These are phyloP conservation scores for Chalciporus piperatus DNA, from an alignment of 768 basidiomycete species.

Conservation along the genomic window DNA sequence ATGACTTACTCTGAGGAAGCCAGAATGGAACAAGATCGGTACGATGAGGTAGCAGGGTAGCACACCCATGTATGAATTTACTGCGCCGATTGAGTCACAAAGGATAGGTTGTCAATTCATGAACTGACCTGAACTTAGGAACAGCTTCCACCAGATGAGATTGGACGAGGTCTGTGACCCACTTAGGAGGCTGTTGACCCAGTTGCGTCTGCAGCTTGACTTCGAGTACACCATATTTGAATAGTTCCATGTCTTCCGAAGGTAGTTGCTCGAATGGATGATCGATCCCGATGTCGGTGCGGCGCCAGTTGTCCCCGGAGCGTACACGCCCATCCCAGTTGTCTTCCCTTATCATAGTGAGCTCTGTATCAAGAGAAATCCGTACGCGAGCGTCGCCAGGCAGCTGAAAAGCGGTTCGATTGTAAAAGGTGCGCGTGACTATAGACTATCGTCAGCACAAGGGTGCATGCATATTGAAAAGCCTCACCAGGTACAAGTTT, in stretches of 20 bases:
- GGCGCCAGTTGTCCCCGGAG: slow-evolving; percentile 88
- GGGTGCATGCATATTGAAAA: not conserved
- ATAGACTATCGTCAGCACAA: slow-evolving; percentile 1
- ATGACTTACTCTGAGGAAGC: slow-evolving; percentile 82
- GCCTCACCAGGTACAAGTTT: slow-evolving; percentile 75
- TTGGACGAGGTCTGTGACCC: slow-evolving; percentile 95
- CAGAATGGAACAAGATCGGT: slow-evolving; percentile 98
- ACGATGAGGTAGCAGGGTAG: slow-evolving; percentile 85
- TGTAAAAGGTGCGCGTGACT: slow-evolving; percentile 98
- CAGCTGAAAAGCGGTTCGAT: slow-evolving; percentile 97
- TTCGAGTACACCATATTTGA: slow-evolving; percentile 96
- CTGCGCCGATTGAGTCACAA: slow-evolving; percentile 36
- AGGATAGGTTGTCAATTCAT: not conserved
- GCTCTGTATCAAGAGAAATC: slow-evolving; percentile 96
- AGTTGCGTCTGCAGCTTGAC: slow-evolving; percentile 96
- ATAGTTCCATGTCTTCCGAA: slow-evolving; percentile 82
- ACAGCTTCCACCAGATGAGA: slow-evolving; percentile 96
- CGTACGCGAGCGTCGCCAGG: slow-evolving; percentile 98
- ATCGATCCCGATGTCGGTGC: slow-evolving; percentile 92
- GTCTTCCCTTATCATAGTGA: slow-evolving; percentile 93
- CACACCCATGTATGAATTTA: slow-evolving; percentile 96
- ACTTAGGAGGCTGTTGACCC: slow-evolving; percentile 92
- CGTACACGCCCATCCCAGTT: slow-evolving; percentile 86
- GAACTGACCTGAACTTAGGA: slow-evolving; percentile 85
- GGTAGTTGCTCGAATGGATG: slow-evolving; percentile 79